Percentiles rank a stretch among this genome's conserved stretches.
Conservation (phyloP, 2,329 filamentous ascomycete species). For the Fusarium solani-melongenae region DNA sequence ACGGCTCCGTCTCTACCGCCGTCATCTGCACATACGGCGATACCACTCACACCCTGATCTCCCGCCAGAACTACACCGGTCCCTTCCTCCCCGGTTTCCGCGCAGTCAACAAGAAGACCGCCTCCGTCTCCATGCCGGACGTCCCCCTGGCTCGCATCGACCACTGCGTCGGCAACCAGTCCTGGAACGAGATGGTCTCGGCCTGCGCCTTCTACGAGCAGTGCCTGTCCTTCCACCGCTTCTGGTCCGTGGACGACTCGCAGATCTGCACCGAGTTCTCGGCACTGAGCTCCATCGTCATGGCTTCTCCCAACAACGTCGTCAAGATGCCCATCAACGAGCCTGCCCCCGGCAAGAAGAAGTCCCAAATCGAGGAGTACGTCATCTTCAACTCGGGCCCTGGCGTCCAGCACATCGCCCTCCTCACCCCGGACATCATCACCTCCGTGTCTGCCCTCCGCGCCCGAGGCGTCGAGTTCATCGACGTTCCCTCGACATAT, state of each 20-base stretch:
- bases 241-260: constrained; percentile 96
- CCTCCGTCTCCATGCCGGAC: constrained; percentile 63
- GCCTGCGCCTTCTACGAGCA: constrained; percentile 83
- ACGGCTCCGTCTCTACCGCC: constrained; percentile 77
- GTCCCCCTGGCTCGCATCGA: constrained; percentile 82
- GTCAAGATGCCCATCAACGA: constrained; percentile 99
- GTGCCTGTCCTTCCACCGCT: constrained; percentile 91
- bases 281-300: constrained; percentile 88
- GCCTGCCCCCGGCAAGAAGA: constrained; percentile 88
- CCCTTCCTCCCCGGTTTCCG: constrained; percentile 87
- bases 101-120: constrained; percentile 56
- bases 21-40: constrained; percentile 94
- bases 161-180: constrained; percentile 97
- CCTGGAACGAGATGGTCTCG: constrained; percentile 86
- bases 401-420: constrained; percentile 93
- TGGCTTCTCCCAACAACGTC: constrained; percentile 84
- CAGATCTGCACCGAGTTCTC: constrained; percentile 94
- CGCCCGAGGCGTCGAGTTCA: constrained; percentile 92
- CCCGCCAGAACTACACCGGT: constrained; percentile 76
- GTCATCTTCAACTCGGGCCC: constrained; percentile 90
- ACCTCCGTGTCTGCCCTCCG: constrained; percentile 79
- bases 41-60: constrained; percentile 92
- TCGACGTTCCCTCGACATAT: constrained; percentile 87
- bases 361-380: constrained; percentile 94
- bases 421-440: constrained; percentile 85